A percentile compares a stretch with the other conserved stretches of the same genome.
These are phyloP conservation scores for Eucalyptus tenuipes DNA, from an alignment of 345 rosid genomes.

Conservation along the genomic window DNA sequence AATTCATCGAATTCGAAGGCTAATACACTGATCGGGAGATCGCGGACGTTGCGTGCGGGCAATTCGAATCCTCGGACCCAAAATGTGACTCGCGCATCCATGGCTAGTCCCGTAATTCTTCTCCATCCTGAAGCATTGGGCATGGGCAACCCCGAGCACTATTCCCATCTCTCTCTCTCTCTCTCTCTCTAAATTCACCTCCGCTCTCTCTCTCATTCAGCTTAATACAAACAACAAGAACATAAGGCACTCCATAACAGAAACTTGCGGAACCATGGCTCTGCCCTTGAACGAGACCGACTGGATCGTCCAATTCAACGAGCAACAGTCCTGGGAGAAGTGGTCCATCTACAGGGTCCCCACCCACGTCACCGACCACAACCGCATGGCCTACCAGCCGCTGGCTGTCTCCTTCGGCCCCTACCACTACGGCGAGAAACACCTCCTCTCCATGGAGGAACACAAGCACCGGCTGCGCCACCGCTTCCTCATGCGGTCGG, in stretches of 20 bases:
- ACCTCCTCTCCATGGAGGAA: neutral
- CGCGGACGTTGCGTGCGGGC: neutral
- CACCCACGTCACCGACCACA: conserved; percentile 6
- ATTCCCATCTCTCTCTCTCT: neutral
- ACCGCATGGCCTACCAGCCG: conserved; percentile 21
- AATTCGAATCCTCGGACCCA: neutral
- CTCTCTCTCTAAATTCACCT: neutral
- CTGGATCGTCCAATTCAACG: neutral
- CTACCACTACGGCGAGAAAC: neutral
- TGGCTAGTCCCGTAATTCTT: neutral
- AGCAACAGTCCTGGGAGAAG: conserved; percentile 5
- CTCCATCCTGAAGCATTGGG: neutral
- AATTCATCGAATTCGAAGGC: too few relatives aligned
- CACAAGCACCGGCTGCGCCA: neutral
- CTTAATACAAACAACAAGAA: neutral
- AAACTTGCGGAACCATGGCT: neutral
- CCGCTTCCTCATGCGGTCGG: neutral
- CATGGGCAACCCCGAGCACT: neutral
- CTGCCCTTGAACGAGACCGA: neutral
- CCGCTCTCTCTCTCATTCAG: neutral
- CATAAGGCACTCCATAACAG: neutral
- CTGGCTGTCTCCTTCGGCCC: conserved; percentile 31
- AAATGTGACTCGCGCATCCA: neutral
- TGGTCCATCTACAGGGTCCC: conserved; percentile 31
- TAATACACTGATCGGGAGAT: neutral